Base-by-base conservation (phyloP, 2,329 filamentous ascomycete species). In the Blastomyces emzantsi region DNA sequence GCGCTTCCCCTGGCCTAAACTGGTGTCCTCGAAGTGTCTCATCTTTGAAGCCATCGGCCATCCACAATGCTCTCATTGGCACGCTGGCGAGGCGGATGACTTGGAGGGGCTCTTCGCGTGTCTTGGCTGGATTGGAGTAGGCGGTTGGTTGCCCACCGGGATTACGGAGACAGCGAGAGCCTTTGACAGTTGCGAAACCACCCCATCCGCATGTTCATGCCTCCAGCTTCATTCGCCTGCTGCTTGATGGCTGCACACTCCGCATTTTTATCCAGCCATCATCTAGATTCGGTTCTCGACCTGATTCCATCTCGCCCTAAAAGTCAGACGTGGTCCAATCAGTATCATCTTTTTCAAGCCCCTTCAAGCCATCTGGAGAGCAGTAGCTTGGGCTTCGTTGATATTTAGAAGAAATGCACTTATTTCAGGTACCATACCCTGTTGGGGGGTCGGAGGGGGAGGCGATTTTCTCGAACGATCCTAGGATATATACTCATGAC, bases 241-340 rank as follows among this genome's bases (percentile, higher is more conserved):
- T 55, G 8, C 5, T 36, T 55, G 9, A 36, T 30, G 36, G 55
- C 22, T 47, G 57, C 15, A 13, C 33, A 58, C 56, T 58, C 56
- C 56, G 41, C 57, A 28, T 47, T 19, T 45, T 36, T 47, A 25
- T n/a, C 17, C 56, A 45, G 45, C 59, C 28, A 51, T 51, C 43
- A 22, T 61, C 25, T 43, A 22, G 22, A 54, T 60, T 49, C n/a
- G 25, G 41, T 47, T 60, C 41, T 60, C 56, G 43, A 47, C 58
- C 28, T 60, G 25, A 19, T 60, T 28, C 58, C 19, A 49, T 11
- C 47, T 39, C 43, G 43, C 43, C 58, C 58, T 51, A 60, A 22
- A 49, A 17, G 22, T 45, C 36, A 33, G 39, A 62, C 51, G 60
- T 62, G 60, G 60, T 36, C 60, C 60, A 62, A 62, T 62, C 60